phyloP scores from a whole-genome alignment of 139 green algal species.

The Pleodorina starrii region DNA sequence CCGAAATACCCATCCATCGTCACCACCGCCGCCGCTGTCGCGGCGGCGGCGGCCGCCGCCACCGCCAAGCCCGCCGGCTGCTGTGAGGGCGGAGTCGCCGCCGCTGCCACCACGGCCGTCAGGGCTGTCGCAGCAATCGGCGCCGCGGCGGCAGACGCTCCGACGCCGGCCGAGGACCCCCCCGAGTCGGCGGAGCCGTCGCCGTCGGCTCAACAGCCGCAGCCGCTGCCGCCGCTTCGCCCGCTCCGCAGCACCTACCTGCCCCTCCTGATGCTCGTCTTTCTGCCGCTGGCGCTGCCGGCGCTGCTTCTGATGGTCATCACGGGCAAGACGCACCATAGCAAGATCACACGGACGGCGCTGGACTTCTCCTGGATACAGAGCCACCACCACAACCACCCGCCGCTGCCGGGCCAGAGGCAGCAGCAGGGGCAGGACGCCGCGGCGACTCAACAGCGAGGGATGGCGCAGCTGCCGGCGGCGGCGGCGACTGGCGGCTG shows the following conservation, averaged over 20 bases:
- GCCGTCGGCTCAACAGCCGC: no score
- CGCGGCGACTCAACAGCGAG: no score
- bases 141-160: no score
- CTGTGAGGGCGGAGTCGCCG: neutral
- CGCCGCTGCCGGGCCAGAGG: no score
- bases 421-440: neutral
- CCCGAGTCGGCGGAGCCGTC: neutral
- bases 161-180: no score
- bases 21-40: neutral
- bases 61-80: neutral
- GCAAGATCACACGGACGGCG: neutral
- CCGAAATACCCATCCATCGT: conserved; percentile 31
- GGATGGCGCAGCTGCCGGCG: no score
- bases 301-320: conserved; percentile 2
- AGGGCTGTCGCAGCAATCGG: no score
- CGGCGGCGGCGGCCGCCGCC: neutral
- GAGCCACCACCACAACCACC: no score
- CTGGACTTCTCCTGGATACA: conserved; percentile 43
- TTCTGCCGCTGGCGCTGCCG: neutral
- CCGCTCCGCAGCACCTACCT: conserved; percentile 36
- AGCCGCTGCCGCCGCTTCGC: neutral
- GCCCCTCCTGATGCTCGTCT: neutral
- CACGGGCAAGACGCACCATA: conserved; percentile 5
- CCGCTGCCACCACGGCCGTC: no score
- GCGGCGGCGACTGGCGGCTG: no score